These are phyloP conservation scores for Aspergillus niger DNA, from an alignment of 2,329 filamentous ascomycete species.

Conservation along the genomic window DNA sequence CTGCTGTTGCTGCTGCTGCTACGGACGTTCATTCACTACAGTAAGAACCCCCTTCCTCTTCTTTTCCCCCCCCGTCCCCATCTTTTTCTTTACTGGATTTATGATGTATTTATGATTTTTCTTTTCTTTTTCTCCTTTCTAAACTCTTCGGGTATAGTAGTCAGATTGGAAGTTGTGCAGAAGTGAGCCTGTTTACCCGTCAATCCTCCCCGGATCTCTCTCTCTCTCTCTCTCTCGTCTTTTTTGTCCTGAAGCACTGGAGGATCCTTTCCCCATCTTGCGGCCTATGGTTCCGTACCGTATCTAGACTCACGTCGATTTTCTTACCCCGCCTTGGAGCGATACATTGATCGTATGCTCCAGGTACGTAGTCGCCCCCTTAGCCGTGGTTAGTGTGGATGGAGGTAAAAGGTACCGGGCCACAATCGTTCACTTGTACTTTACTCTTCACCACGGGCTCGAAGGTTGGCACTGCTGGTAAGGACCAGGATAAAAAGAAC, in stretches of 20 bases:
- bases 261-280: slow-evolving; percentile 9
- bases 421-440: neutral
- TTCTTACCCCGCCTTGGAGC: slow-evolving; percentile 23
- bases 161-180: no score
- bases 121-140: no score
- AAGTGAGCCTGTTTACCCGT: no score
- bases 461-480: neutral
- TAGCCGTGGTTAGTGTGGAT: slow-evolving; percentile 9
- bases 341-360: neutral
- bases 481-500: slow-evolving; percentile 1
- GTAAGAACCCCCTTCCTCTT: no score
- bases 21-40: no score
- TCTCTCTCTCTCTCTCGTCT: no score
- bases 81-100: neutral
- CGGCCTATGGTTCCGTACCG: slow-evolving; percentile 16
- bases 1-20: no score
- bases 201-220: no score
- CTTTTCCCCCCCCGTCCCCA: no score
- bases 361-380: slow-evolving; percentile 7
- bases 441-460: neutral
- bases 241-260: neutral
- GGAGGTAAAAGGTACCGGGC: slow-evolving; percentile 7
- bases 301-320: slow-evolving; percentile 20
- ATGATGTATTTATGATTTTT: no score
- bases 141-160: no score